phyloP scores from a whole-genome alignment of 129 eudicot genomes.

The Mikania micrantha region DNA sequence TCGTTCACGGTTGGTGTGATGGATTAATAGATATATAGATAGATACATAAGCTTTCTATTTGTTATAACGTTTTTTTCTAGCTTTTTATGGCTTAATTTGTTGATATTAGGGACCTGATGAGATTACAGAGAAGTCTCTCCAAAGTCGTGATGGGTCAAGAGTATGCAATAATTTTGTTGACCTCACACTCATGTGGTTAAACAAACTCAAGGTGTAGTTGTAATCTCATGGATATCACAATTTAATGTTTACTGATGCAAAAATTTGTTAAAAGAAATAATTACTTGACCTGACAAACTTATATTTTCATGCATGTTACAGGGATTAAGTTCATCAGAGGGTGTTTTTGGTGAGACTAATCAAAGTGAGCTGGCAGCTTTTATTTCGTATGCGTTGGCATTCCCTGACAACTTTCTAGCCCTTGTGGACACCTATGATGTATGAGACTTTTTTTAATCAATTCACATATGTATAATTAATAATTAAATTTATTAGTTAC shows the following conservation, averaged over 20 bases:
- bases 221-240: conserved; percentile 5
- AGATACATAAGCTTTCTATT: conserved; percentile 5
- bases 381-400: conserved; percentile 88
- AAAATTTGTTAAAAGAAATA: not conserved
- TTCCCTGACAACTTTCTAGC: conserved; percentile 86
- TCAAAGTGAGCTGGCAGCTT: conserved; percentile 95
- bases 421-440: conserved; percentile 96
- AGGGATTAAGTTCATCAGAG: conserved; percentile 51
- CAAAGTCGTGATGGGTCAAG: conserved; percentile 56
- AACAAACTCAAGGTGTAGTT: conserved; percentile 72
- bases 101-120: conserved; percentile 77
- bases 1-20: conserved; percentile 58
- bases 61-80: not conserved
- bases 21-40: too few species aligned
- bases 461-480: not conserved
- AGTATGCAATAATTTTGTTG: conserved; percentile 75
- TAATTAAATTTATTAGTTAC: not conserved
- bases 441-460: conserved; percentile 40
- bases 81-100: not conserved
- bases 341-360: conserved; percentile 87
- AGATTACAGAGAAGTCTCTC: conserved; percentile 77
- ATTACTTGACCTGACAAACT: not conserved
- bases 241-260: not conserved
- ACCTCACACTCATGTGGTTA: conserved; percentile 77
- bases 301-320: conserved; percentile 13